Conservation (phyloP, 164 flowering plant species). For the Kingdonia uniflora region DNA sequence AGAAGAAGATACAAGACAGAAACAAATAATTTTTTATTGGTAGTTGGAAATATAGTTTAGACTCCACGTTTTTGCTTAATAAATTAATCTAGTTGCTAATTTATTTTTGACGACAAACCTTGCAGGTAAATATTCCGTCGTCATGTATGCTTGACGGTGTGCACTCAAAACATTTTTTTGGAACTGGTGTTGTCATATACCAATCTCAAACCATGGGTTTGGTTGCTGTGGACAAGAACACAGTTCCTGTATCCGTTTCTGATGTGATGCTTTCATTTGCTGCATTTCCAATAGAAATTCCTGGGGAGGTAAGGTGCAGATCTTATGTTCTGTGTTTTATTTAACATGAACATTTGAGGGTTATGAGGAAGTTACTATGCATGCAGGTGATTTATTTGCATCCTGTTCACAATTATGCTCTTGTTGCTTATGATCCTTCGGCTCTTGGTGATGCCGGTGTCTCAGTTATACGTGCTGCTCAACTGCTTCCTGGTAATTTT, state of each 20-base stretch:
- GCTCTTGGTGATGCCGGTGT: constrained; percentile 71
- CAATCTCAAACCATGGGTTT: constrained; percentile 79
- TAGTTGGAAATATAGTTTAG: no score
- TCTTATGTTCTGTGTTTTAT: neutral
- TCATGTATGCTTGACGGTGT: constrained; percentile 97
- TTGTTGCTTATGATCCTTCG: constrained; percentile 84
- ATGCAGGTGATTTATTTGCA: constrained; percentile 88
- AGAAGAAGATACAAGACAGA: no score
- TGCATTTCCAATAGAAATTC: constrained; percentile 94
- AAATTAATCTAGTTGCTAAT: no score
- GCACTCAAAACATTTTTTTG: constrained; percentile 88
- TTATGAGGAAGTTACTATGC: constrained; percentile 4
- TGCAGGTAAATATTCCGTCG: constrained; percentile 94
- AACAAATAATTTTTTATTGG: no score
- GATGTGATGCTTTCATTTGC: constrained; percentile 96
- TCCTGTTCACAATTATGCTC: constrained; percentile 92
- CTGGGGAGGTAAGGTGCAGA: constrained; percentile 62
- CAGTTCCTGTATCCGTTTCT: constrained; percentile 82
- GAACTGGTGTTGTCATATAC: constrained; percentile 80
- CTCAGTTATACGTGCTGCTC: constrained; percentile 76
- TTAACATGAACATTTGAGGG: neutral
- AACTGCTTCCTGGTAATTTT: constrained; percentile 74
- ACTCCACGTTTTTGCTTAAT: no score
- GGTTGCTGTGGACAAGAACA: constrained; percentile 81
- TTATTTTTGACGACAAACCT: neutral